A percentile compares a stretch with the other conserved stretches of the same genome.
Conservation (phyloP, 345 rosid genomes). For the Physaria fendleri region DNA sequence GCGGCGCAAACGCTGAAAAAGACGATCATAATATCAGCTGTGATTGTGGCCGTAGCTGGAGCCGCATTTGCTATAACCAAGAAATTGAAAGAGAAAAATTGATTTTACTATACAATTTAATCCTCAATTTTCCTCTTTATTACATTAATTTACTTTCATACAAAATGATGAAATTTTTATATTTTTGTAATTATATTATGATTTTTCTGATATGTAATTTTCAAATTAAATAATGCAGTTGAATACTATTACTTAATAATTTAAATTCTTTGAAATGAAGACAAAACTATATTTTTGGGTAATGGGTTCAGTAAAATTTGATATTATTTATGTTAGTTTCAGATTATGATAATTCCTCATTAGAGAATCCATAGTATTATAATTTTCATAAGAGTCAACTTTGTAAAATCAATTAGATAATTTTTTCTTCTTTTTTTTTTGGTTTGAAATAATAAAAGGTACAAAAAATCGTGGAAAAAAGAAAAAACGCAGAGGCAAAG, state of each 20-base stretch:
- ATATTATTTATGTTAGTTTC: too few relatives aligned
- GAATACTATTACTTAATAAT: too few relatives aligned
- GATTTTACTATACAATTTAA: background rate
- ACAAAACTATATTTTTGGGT: too few relatives aligned
- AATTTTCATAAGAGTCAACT: too few relatives aligned
- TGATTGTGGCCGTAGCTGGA: constrained; percentile 39
- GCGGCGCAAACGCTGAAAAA: constrained; percentile 34
- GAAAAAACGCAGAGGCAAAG: constrained; percentile 20
- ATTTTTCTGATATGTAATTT: too few relatives aligned
- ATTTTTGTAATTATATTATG: background rate
- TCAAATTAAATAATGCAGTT: too few relatives aligned
- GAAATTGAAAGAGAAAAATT: constrained; percentile 45
- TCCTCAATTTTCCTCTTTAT: background rate
- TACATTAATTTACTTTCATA: background rate
- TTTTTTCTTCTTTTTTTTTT: background rate
- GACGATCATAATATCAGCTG: constrained; percentile 41
- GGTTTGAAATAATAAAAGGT: constrained; percentile 14
- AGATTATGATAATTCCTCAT: too few relatives aligned
- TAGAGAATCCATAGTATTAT: too few relatives aligned
- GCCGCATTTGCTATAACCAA: constrained; percentile 41
- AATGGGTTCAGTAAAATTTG: too few relatives aligned
- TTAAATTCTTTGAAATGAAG: too few relatives aligned
- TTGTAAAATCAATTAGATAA: too few relatives aligned
- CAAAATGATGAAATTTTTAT: background rate
- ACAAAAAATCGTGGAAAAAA: constrained; percentile 6